Evolutionary conservation across 2,329 filamentous ascomycete species (phyloP), one percentile per base, ranked within the genome.

Genomic region (Colletotrichum tanaceti): DNA sequence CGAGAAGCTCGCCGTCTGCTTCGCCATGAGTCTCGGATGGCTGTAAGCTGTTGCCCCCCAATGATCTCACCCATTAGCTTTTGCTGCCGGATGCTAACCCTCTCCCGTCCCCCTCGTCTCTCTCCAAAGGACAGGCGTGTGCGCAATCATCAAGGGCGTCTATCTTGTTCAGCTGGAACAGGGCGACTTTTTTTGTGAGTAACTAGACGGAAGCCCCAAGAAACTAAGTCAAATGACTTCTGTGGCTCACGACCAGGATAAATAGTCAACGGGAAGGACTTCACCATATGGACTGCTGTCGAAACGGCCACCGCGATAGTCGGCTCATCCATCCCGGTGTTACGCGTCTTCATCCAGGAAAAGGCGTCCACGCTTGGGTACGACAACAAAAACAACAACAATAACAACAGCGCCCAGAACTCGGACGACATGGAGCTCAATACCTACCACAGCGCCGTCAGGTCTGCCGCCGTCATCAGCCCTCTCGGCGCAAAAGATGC

Each of bases 321-420:
- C 3, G 76, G 75, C 6, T 73, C 75, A 44, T 77, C 75, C 4
- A 77, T 78, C 28, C 77, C 77, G 10, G 76, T 78, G n/a, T 63
- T 78, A 9, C 75, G 76, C 1, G 75, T 73, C n/a, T 72, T 77
- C 3, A 64, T 77, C 61, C 64, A 65, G 2, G 64, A 69, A 28
- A 72, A 71, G 43, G 49, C 67, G 2, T 65, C 65, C 1, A 68
- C 65, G 2, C 50, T 49, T 7, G 65, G 68, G 2, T 65, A 47
- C 41, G 47, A 69, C 32, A 47, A 50, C 11, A 59, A 59, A 10
- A 54, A 24, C 5, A 61, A 49, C 14, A 35, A 59, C 2, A 46
- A 54, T 4, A 44, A 54, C 3, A 49, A 43, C 38, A 62, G 46
- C 5, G 65, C 41, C n/a, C 47, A 49, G 1, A 41, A 68, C 38